Evolutionary conservation across 371 early-diverging fungal species (phyloP).

Genomic region (Apophysomyces ossiformis): DNA sequence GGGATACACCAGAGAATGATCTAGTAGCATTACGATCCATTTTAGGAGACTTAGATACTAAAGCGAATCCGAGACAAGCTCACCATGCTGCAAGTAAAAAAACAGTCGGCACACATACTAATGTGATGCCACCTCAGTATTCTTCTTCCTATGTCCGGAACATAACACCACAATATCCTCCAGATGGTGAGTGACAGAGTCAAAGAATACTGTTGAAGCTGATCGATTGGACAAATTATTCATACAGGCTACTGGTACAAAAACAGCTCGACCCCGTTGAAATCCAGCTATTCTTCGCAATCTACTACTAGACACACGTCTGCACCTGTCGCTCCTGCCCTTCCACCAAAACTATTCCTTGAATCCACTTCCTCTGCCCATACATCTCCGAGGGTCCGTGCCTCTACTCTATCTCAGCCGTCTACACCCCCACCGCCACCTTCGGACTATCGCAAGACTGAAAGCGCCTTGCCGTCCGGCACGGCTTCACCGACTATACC

Average conservation of each 20-base stretch:
- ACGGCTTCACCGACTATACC: conserved; percentile 17
- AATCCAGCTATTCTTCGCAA: conserved; percentile 8
- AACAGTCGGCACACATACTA: conserved; percentile 17
- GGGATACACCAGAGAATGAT: conserved; percentile 68
- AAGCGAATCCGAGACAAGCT: conserved; percentile 3
- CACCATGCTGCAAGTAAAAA: conserved; percentile 14
- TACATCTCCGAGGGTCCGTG: conserved; percentile 15
- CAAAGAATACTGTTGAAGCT: too few species aligned
- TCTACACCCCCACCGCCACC: conserved; percentile 28
- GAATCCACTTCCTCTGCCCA: conserved; percentile 17
- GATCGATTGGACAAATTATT: too few species aligned
- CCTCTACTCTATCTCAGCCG: conserved; percentile 14
- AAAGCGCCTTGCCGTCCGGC: not conserved
- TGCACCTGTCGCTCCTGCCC: conserved; percentile 22
- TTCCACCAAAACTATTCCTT: conserved; percentile 25
- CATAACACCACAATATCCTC: not conserved
- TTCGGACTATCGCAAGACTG: conserved; percentile 13
- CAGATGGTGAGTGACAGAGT: not conserved
- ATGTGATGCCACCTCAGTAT: conserved; percentile 14
- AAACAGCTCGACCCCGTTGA: conserved; percentile 12
- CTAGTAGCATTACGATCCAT: conserved; percentile 56
- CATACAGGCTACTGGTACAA: conserved; percentile 2
- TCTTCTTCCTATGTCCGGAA: conserved; percentile 7
- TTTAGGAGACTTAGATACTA: conserved; percentile 24
- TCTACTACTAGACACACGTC: conserved; percentile 16